Percentiles rank a stretch among this genome's conserved stretches.
Conservation (phyloP, 2,329 filamentous ascomycete species). For the Emmonsiellopsis sp. region DNA sequence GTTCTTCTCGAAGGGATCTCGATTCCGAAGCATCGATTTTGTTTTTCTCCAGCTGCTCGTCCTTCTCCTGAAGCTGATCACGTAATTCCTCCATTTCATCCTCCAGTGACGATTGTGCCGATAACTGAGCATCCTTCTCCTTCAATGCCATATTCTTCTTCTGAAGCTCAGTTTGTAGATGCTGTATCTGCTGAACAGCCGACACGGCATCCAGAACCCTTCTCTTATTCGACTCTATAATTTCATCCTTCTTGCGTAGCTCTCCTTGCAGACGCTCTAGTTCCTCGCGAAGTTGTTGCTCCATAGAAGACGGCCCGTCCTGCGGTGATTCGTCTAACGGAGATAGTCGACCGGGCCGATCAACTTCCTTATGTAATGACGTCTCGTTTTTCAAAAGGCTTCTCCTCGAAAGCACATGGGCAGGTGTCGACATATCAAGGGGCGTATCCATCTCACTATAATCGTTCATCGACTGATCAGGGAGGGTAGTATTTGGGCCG, state of each 20-base stretch:
- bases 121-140: conserved; percentile 14
- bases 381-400: conserved; percentile 14
- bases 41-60: conserved; percentile 4
- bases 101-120: neutral
- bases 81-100: conserved; percentile 7
- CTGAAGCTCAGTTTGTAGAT: conserved; percentile 30
- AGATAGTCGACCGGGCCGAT: conserved; percentile 9
- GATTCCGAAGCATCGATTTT: conserved; percentile 16
- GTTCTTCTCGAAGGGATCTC: conserved; percentile 10
- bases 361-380: conserved; percentile 28
- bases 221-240: conserved; percentile 22
- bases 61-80: conserved; percentile 3
- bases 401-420: conserved; percentile 26
- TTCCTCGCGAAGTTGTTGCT: conserved; percentile 20
- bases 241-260: conserved; percentile 25
- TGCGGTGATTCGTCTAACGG: conserved; percentile 7
- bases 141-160: conserved; percentile 20
- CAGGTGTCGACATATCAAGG: conserved; percentile 35
- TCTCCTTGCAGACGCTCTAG: conserved; percentile 23
- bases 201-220: conserved; percentile 27
- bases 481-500: conserved; percentile 17
- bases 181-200: conserved; percentile 27
- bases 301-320: conserved; percentile 13
- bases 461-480: conserved; percentile 25
- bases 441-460: conserved; percentile 34